Percentiles rank a stretch among this genome's conserved stretches.
Evolutionary conservation across 2,329 filamentous ascomycete genomes (phyloP).

Genomic region (Fusarium buxicola): DNA sequence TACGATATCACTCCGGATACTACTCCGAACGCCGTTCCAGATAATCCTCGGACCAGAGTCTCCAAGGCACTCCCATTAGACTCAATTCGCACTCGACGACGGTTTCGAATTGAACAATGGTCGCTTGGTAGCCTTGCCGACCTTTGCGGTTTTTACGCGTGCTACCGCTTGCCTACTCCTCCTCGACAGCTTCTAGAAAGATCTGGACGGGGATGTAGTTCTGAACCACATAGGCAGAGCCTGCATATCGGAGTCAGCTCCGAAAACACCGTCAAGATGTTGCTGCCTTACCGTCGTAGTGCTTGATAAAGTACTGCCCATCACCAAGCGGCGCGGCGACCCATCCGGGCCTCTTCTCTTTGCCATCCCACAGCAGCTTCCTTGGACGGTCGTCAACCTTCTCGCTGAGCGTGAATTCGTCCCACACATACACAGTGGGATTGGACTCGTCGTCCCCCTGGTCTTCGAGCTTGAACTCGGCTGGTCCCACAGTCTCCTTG

Average conservation of each 20-base stretch:
- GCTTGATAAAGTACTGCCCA: slow-evolving; percentile 15
- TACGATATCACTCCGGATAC: neutral
- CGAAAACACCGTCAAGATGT: neutral
- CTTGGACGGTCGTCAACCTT: neutral
- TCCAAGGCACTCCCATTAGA: neutral
- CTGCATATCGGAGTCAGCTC: slow-evolving; percentile 12
- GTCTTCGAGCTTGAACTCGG: neutral
- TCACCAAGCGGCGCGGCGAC: slow-evolving; percentile 15
- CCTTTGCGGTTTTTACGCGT: neutral
- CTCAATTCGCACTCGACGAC: neutral
- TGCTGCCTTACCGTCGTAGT: slow-evolving; percentile 22
- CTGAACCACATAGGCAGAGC: slow-evolving; percentile 2
- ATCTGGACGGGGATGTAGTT: slow-evolving; percentile 23
- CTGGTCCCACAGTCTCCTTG: slow-evolving; percentile 3
- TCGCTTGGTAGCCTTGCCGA: neutral
- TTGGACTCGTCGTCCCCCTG: neutral
- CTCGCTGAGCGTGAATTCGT: slow-evolving; percentile 15
- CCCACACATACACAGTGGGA: slow-evolving; percentile 11
- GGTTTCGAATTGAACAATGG: neutral
- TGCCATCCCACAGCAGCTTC: slow-evolving; percentile 10
- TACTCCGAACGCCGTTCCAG: neutral
- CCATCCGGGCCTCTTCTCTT: slow-evolving; percentile 20
- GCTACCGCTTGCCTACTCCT: neutral
- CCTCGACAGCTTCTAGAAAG: slow-evolving; percentile 6
- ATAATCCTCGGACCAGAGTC: neutral